Base-by-base conservation (phyloP, 1,284 basidiomycete species). In the Omphalotus olearius region DNA sequence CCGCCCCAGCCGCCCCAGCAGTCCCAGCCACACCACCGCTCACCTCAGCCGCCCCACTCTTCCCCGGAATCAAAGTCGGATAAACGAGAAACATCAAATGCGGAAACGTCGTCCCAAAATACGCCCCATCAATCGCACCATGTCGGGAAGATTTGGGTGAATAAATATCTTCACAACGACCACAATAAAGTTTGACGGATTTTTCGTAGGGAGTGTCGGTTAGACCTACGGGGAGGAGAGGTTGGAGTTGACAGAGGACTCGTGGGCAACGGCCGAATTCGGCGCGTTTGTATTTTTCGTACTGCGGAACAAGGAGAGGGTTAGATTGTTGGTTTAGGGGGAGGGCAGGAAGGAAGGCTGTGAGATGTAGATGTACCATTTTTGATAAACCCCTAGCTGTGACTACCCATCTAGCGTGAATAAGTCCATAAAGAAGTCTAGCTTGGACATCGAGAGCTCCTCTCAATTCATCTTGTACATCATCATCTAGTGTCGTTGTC, bases 241-340 rank as follows among this genome's bases (percentile, higher is more conserved):
- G 87, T 67, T 98, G 93, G 4, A 82, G 81, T 64, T 91, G 88
- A 73, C 94, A 98, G 60, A 94, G 81, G 14, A 97, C 94, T 53
- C 94, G 89, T 1, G 95, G 94, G 70, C 94, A 98, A 48, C 94
- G 86, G 35, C 94, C 94, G 63, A 98, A 98, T 68, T 98, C 95
- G 50, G 91, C 92, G 61, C 91, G 89, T 69, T 95, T 96, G 78
- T 95, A 97, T 71, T 98, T 98, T 61, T 97, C 93, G 50, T 95
- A 83, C 92, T 95, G 66, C 56, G 41, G 43, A 25, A 39, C n/a
- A n/a, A n/a, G n/a, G n/a, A 28, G 16, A n/a, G 7, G 9, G 30
- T 33, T 33, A 33, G 30, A 33, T 13, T 4, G 23, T 30, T 47
- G 47, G 5, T 23, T 23, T 2, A 23, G 23, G 23, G 13, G 30